Base-by-base conservation (phyloP, 495 filamentous ascomycete species). In the Hypoxylon cercidicola region DNA sequence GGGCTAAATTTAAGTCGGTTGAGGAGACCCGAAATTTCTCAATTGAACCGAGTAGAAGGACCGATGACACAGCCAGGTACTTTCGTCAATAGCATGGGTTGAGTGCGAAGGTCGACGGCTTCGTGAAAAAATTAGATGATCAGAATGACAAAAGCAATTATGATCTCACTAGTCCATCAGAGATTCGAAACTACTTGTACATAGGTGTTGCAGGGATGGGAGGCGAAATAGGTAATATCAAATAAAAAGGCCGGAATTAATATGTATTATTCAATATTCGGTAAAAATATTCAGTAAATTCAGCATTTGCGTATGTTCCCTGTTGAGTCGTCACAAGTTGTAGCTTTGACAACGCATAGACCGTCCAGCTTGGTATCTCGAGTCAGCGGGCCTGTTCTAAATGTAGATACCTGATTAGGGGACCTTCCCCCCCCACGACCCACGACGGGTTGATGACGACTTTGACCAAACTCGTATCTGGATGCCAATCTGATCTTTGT, bases 1-100 rank as follows among this genome's bases (percentile, higher is more conserved):
- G 60, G 65, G 55, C 65, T 68, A 68, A 68, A 68, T 60, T 62
- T 49, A 64, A 64, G 58, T 66, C 63, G 63, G 63, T 52, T 66
- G 35, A 23, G 43, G 13, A 61, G 50, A 46, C 50, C 57, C 51
- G 60, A 49, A 62, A 46, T 43, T 48, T 51, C 43, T 56, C 59
- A 68, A 68, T 68, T 63, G 65, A 68, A 57, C 65, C 65, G 65
- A 68, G 54, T 41, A 64, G 45, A 59, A 63, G 55, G 65, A 64
- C 65, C 60, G 65, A 64, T 68, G 49, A 40, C 34, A 25, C 2
- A 25, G 23, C 10, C 15, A 21, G 45, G 21, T n/a, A 30, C 7
- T 16, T 15, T 30, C 30, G 20, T 30, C 3, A 11, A 7, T 25
- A 5, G 23, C 23, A 25, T 25, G 10, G 30, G 10, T 32, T 32